Conservation (phyloP, 495 filamentous ascomycete genomes). For the Daldinia bambusicola region DNA sequence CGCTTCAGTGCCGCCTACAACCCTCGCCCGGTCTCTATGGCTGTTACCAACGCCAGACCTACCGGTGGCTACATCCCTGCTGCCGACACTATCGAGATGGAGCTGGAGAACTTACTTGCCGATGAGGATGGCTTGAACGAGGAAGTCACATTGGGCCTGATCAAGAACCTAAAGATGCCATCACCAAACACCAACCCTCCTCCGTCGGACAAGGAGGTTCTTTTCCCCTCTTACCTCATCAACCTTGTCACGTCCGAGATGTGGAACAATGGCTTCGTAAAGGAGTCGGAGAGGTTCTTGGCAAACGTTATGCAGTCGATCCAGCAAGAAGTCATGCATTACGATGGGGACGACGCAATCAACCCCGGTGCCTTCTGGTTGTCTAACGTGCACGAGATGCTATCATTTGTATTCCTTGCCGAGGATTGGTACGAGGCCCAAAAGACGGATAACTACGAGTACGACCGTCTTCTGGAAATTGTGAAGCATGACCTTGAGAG, state of each 20-base stretch:
- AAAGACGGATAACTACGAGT: conserved; percentile 99
- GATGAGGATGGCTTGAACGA: conserved; percentile 96
- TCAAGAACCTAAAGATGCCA: conserved; percentile 95
- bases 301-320: conserved; percentile 99
- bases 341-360: conserved; percentile 96
- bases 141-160: conserved; percentile 94
- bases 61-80: conserved; percentile 76
- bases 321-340: conserved; percentile 98
- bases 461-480: conserved; percentile 96
- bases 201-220: conserved; percentile 95
- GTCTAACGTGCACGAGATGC: conserved; percentile 99
- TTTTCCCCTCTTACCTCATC: conserved; percentile 98
- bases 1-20: conserved; percentile 92
- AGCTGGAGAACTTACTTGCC: conserved; percentile 90
- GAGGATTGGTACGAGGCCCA: conserved; percentile 99
- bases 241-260: conserved; percentile 99
- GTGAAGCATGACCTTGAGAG: conserved; percentile 99
- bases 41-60: conserved; percentile 72
- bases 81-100: conserved; percentile 87
- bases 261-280: conserved; percentile 99
- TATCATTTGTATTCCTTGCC: conserved; percentile 98
- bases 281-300: conserved; percentile 98
- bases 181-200: conserved; percentile 82
- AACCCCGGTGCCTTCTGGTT: conserved; percentile 99
- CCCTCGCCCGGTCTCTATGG: conserved; percentile 94